Evolutionary conservation across 2,329 filamentous ascomycete genomes (phyloP).

Genomic region (Cladosporium sp.): DNA sequence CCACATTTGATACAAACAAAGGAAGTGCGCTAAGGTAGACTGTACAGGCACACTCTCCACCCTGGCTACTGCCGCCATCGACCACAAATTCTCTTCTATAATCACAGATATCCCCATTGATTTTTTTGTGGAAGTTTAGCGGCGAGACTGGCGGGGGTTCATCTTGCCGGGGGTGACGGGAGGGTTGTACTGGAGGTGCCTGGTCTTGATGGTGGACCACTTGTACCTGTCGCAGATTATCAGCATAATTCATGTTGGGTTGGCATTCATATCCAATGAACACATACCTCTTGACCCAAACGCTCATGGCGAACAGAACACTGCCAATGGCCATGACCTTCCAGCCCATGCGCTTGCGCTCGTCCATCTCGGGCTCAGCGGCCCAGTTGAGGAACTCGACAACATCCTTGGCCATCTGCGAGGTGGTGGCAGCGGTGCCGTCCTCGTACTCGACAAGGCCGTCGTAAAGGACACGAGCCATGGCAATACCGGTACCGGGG

Average conservation of each 20-base stretch:
- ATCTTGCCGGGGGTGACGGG: slow-evolving; percentile 18
- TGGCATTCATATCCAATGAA: neutral
- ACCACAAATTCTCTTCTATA: slow-evolving; percentile 12
- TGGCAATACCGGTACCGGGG: slow-evolving; percentile 97
- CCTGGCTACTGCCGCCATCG: slow-evolving; percentile 16
- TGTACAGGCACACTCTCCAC: slow-evolving; percentile 19
- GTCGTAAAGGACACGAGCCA: slow-evolving; percentile 98
- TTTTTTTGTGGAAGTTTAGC: slow-evolving; percentile 14
- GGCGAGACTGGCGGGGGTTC: slow-evolving; percentile 18
- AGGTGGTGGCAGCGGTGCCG: slow-evolving; percentile 86
- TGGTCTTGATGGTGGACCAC: slow-evolving; percentile 93
- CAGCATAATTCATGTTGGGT: slow-evolving; percentile 25
- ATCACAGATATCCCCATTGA: slow-evolving; percentile 5
- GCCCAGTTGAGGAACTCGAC: slow-evolving; percentile 99
- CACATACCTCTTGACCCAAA: slow-evolving; percentile 87
- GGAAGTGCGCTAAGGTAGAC: slow-evolving; percentile 21
- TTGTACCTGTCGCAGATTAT: slow-evolving; percentile 66
- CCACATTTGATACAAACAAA: slow-evolving; percentile 22
- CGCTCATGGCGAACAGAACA: slow-evolving; percentile 78
- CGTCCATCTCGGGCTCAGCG: slow-evolving; percentile 98
- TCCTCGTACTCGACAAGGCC: slow-evolving; percentile 98
- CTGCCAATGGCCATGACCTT: slow-evolving; percentile 84
- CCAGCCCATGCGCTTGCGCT: slow-evolving; percentile 99
- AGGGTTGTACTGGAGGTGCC: slow-evolving; percentile 59
- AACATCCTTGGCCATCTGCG: slow-evolving; percentile 99